A percentile compares a stretch with the other conserved stretches of the same genome.
phyloP scores from a whole-genome alignment of 495 filamentous ascomycete genomes.

The Aspergillus asperescens region DNA sequence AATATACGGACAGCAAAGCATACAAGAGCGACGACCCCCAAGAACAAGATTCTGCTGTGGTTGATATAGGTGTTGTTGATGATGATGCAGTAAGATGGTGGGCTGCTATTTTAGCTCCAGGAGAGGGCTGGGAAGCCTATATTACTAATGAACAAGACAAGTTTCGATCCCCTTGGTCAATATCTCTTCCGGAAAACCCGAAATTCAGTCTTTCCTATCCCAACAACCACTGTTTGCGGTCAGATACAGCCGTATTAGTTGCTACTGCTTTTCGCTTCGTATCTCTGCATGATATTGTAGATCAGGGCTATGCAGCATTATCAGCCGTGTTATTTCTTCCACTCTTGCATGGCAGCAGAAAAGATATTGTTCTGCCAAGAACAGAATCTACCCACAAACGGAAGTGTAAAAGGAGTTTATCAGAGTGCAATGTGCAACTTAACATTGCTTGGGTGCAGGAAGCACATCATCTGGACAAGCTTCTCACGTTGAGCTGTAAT shows the following conservation, averaged over 20 bases:
- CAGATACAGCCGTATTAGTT: not conserved
- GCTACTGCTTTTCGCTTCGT: not conserved
- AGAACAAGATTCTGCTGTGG: conserved; percentile 1
- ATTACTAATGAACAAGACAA: not conserved
- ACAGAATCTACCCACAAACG: not conserved
- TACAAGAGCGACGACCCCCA: not conserved
- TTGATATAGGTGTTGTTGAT: not conserved
- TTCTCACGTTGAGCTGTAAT: conserved; percentile 4
- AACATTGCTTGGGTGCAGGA: conserved; percentile 1
- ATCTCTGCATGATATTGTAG: conserved; percentile 3
- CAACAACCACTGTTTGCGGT: not conserved
- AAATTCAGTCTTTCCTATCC: not conserved
- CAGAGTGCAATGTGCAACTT: not conserved
- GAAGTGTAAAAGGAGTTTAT: not conserved
- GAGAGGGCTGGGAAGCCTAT: conserved; percentile 1
- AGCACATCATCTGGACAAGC: conserved; percentile 3
- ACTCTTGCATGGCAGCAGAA: not conserved
- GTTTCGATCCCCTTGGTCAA: conserved; percentile 4
- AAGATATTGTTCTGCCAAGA: not conserved
- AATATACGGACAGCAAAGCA: conserved; percentile 5
- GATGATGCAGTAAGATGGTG: conserved; percentile 3
- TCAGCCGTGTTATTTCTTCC: conserved; percentile 6
- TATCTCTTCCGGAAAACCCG: conserved; percentile 3
- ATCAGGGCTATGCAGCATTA: conserved; percentile 6
- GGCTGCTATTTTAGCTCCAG: conserved; percentile 5